Base-by-base conservation (phyloP, 73 alveolate genomes). In the Diophrys appendiculata region DNA sequence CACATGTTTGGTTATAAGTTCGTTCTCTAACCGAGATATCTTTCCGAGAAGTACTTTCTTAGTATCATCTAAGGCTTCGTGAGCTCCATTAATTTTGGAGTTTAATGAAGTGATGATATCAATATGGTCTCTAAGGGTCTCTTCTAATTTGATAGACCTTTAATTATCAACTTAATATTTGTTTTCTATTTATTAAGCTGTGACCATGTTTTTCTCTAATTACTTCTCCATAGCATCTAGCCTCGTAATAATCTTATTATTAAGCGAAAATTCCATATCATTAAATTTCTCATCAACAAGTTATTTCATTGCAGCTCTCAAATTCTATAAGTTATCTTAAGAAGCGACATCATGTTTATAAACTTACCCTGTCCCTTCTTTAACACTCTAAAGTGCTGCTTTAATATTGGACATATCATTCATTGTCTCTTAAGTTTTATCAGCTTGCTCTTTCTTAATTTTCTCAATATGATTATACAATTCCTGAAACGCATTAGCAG, bases 401-500 rank as follows among this genome's bases (percentile, higher is more conserved):
- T 67, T 28, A 25, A 28, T 43, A 67, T 24, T 67, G 1, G 75
- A 25, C 18, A 25, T 67, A 29, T 2, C 76, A 24, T 67, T 1
- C n/a, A 67, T 67, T 28, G 30, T 1, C 33, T 8, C 75, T 3
- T 24, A 25, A 32, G 54, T 2, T 3, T 1, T n/a, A 67, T 28
- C 75, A 24, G 30, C 26, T 23, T 25, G 33, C 22, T 67, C 75
- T 67, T n/a, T 25, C 26, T 27, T 67, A 2, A 24, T 67, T 8
- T 43, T 25, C 22, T 26, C 76, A 70, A 70, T 27, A 8, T 70
- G 78, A 33, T 70, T 70, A n/a, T 70, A 65, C 30, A 86, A 28
- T 33, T 86, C 93, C 54, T 80, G 33, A 65, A 86, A 79, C 23
- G 93, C 93, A 32, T 56, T 65, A 0, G 89, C 82, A 22, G 89